Evolutionary conservation across 2,329 filamentous ascomycete species (phyloP).

Genomic region (Pseudocercospora musae): DNA sequence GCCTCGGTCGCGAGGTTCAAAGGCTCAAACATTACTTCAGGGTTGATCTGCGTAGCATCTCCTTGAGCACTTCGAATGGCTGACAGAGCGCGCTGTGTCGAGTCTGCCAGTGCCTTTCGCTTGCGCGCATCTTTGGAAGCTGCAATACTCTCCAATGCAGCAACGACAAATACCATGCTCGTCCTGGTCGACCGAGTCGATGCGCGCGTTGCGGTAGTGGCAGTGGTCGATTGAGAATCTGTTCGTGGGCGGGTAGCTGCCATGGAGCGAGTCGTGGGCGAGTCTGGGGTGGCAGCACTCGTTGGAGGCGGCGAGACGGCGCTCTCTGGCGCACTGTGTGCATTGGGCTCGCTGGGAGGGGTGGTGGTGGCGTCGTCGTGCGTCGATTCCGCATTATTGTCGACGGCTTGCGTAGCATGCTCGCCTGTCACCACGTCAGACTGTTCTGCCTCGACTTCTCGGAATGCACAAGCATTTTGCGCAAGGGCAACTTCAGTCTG

Average conservation of each 20-base stretch:
- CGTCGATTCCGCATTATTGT: constrained; percentile 8
- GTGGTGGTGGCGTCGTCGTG: not conserved
- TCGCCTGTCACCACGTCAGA: constrained; percentile 4
- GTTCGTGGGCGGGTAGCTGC: constrained; percentile 47
- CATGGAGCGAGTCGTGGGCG: constrained; percentile 16
- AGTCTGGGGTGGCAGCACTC: constrained; percentile 20
- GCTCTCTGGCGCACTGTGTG: constrained; percentile 10
- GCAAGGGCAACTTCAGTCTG: constrained; percentile 10
- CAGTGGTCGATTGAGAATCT: constrained; percentile 56
- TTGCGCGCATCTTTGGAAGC: constrained; percentile 86
- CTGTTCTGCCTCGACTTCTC: constrained; percentile 11
- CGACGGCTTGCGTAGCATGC: constrained; percentile 8
- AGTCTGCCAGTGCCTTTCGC: constrained; percentile 78
- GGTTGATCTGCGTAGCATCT: constrained; percentile 77
- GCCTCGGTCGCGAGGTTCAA: constrained; percentile 86
- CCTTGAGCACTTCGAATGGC: constrained; percentile 73
- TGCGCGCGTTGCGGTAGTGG: constrained; percentile 49
- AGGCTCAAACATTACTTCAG: constrained; percentile 87
- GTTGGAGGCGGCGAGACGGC: constrained; percentile 17
- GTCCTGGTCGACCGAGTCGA: constrained; percentile 63
- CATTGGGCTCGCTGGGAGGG: constrained; percentile 4
- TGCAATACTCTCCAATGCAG: constrained; percentile 86
- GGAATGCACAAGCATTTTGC: constrained; percentile 1
- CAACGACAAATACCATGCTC: constrained; percentile 94
- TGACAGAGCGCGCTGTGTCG: constrained; percentile 74